phyloP scores from a whole-genome alignment of 2,329 filamentous ascomycete genomes.

The Aspergillus novoparasiticus region DNA sequence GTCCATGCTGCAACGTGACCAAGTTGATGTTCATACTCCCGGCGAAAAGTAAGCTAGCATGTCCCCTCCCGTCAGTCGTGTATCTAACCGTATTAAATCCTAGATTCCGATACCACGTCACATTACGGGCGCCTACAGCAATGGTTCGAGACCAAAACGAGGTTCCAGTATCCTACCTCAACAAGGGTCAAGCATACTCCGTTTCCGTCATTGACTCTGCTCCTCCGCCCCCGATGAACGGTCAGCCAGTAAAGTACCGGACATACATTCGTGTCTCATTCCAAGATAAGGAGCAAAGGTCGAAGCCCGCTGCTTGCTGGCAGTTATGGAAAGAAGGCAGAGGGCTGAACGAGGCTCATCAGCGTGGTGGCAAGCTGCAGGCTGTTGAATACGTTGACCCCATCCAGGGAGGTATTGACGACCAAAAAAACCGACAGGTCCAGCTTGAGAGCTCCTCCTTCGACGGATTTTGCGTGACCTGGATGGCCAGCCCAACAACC shows the following conservation, averaged over 20 bases:
- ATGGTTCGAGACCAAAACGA: constrained; percentile 87
- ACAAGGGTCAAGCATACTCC: constrained; percentile 94
- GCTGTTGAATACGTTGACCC: constrained; percentile 90
- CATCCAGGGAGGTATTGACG: constrained; percentile 56
- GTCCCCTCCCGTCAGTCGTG: neutral
- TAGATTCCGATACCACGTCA: constrained; percentile 85
- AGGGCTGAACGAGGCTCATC: constrained; percentile 93
- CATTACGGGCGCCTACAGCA: constrained; percentile 88
- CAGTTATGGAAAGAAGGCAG: constrained; percentile 94
- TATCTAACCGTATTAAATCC: constrained; percentile 17
- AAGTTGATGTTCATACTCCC: constrained; percentile 30
- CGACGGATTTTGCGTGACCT: constrained; percentile 89
- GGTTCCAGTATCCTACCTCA: constrained; percentile 96
- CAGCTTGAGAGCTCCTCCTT: constrained; percentile 80
- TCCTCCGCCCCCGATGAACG: constrained; percentile 59
- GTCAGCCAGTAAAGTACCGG: constrained; percentile 71
- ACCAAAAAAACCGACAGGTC: constrained; percentile 62
- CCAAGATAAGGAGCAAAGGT: constrained; percentile 90
- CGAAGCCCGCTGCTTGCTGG: constrained; percentile 81
- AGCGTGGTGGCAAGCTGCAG: constrained; percentile 86
- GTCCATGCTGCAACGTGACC: constrained; percentile 32
- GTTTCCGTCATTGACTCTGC: constrained; percentile 79
- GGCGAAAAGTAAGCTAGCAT: constrained; percentile 56
- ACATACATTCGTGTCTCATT: constrained; percentile 96
- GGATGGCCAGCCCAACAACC: constrained; percentile 70